Evolutionary conservation across 345 rosid species (phyloP), one percentile per base, ranked within the genome.

Genomic region (Litchi chinensis): DNA sequence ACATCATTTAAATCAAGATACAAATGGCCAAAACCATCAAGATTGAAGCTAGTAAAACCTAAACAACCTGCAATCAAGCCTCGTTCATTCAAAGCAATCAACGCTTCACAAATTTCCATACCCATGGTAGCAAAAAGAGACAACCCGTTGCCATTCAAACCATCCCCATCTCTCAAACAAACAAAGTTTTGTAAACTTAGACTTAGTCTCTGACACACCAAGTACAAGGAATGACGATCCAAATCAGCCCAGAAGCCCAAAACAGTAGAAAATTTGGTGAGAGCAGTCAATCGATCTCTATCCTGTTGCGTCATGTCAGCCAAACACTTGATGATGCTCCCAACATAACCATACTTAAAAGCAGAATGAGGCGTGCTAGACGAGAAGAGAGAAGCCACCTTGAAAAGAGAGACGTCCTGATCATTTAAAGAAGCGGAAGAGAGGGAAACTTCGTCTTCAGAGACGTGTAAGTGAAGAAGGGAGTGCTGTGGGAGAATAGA

Each of bases 161-260:
- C 78, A n/a, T 84, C 76, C n/a, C 73, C 77, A 73, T 81, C 22
- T 22, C 52, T 64, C 40, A 87, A 19, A 46, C 64, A 75, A 13
- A 81, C 81, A 39, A 80, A 81, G 43, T 68, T 77, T 19, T 73
- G 83, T 65, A 76, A 52, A 73, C 79, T 76, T 16, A 66, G 77
- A 48, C 66, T 37, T 59, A 80, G 68, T 78, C 83, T 91, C 89
- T 87, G 91, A 78, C 87, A 85, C 24, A 91, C 95, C 68, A 95
- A 82, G 83, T 86, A 91, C 83, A 91, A 87, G 71, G 81, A 37
- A 65, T 89, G 91, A 81, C 76, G 78, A 83, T 71, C 87, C 79
- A 83, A 73, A 84, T 95, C 88, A 83, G 91, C 93, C 95, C 93
- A 95, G 82, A 95, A 89, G 21, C 99, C 99, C 81, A 85, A 84